phyloP scores from a whole-genome alignment of 768 basidiomycete genomes.

The Leccinum broughii region DNA sequence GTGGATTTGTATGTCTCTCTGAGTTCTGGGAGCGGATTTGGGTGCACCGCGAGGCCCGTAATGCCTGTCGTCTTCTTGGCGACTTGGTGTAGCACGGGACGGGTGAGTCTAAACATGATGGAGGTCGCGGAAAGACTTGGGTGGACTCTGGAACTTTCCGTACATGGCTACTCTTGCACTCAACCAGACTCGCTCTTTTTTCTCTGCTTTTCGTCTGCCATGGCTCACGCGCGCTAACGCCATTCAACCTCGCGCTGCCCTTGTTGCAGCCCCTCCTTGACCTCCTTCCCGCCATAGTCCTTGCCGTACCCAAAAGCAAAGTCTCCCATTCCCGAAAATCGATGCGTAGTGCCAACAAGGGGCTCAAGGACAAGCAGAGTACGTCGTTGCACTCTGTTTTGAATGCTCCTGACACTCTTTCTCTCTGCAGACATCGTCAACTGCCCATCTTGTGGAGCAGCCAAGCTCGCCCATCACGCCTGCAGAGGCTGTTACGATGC shows the following conservation, averaged over 20 bases:
- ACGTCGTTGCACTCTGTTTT: slow-evolving; percentile 10
- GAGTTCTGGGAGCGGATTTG: slow-evolving; percentile 80
- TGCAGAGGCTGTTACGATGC: slow-evolving; percentile 74
- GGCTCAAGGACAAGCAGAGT: slow-evolving; percentile 93
- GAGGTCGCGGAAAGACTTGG: slow-evolving; percentile 20
- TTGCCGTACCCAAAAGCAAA: slow-evolving; percentile 95
- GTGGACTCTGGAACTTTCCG: not conserved
- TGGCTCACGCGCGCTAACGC: slow-evolving; percentile 20
- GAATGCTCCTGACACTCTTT: slow-evolving; percentile 1
- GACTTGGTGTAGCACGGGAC: slow-evolving; percentile 62
- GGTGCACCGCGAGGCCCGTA: slow-evolving; percentile 80
- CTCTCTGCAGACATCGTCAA: slow-evolving; percentile 72
- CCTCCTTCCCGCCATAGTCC: slow-evolving; percentile 82
- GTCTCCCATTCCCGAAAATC: slow-evolving; percentile 90
- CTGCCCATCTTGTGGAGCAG: slow-evolving; percentile 86
- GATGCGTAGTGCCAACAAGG: slow-evolving; percentile 95
- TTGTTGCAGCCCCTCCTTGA: slow-evolving; percentile 55
- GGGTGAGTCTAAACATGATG: slow-evolving; percentile 75
- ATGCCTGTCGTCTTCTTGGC: slow-evolving; percentile 84
- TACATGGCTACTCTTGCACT: slow-evolving; percentile 44
- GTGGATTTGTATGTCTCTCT: slow-evolving; percentile 75
- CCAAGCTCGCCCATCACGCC: slow-evolving; percentile 87
- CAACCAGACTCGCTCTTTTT: slow-evolving; percentile 32
- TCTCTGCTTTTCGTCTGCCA: slow-evolving; percentile 24
- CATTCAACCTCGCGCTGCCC: slow-evolving; percentile 40